Evolutionary conservation across 1,284 basidiomycete genomes (phyloP).

Genomic region (Rhodotorula sp.): DNA sequence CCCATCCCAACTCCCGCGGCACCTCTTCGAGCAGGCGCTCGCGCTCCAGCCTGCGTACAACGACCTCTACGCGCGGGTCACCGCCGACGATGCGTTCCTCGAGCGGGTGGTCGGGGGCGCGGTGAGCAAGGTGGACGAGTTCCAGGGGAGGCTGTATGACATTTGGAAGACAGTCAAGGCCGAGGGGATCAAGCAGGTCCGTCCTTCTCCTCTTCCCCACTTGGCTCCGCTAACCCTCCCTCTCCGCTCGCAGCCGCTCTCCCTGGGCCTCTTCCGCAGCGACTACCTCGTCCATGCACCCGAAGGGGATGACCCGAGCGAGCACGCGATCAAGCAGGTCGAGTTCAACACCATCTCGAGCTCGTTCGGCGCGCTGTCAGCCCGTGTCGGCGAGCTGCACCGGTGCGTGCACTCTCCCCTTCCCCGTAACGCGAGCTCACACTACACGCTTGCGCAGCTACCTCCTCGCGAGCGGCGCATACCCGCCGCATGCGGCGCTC

Average conservation of each 20-base stretch:
- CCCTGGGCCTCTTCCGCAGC: slow-evolving; percentile 91
- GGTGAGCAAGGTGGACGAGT: slow-evolving; percentile 81
- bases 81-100: slow-evolving; percentile 76
- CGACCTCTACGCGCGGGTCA: slow-evolving; percentile 78
- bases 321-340: slow-evolving; percentile 77
- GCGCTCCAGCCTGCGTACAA: slow-evolving; percentile 78
- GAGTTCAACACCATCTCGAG: slow-evolving; percentile 98
- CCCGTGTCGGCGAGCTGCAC: slow-evolving; percentile 74
- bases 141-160: slow-evolving; percentile 80
- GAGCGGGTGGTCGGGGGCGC: slow-evolving; percentile 78
- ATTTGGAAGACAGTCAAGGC: slow-evolving; percentile 77
- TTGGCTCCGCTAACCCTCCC: background rate
- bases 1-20: slow-evolving; percentile 80
- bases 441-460: slow-evolving; percentile 57
- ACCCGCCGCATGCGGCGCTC: slow-evolving; percentile 61
- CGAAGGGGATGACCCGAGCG: slow-evolving; percentile 43
- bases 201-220: slow-evolving; percentile 9
- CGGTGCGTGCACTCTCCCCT: slow-evolving; percentile 57
- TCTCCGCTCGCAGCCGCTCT: slow-evolving; percentile 64
- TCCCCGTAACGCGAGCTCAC: background rate
- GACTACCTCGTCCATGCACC: slow-evolving; percentile 86
- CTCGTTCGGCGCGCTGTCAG: slow-evolving; percentile 82
- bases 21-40: slow-evolving; percentile 68
- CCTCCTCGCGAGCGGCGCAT: slow-evolving; percentile 65
- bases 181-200: slow-evolving; percentile 55